Evolutionary conservation across 345 rosid species (phyloP), one percentile per base, ranked within the genome.

Genomic region (Balakata baccata): DNA sequence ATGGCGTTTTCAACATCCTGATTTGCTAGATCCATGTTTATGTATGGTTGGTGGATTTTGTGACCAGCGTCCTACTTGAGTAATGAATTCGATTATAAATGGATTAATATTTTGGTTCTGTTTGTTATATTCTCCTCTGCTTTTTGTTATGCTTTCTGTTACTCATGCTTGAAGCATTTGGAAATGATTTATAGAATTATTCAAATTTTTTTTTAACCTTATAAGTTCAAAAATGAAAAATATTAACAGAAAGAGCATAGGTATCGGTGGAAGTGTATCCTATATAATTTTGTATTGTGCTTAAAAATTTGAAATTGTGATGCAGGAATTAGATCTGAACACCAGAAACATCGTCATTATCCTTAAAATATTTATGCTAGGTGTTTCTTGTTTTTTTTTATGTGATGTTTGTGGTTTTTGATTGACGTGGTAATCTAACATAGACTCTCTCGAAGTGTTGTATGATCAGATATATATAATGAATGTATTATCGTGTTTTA

Each of bases 381-480:
- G 8, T 9, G 23, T 17, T 63, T n/a, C 14, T 43, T 18, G 5
- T 63, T 39, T 17, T 63, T 39, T 17, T 63, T 6, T 29, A 29
- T 38, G 47, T 6, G 66, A n/a, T 38, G 16, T 45, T 11, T 22
- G 17, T 47, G 53, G 12, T 65, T 5, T 47, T 49, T 23, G 0
- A 47, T 66, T 22, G 13, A 20, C 46, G 10, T 29, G 23, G 11
- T 46, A n/a, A 12, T 66, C 46, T 46, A 9, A 23, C 20, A 8
- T 58, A 58, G 16, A 7, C 49, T 17, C 1, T 6, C 6, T 29
- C 34, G 34, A 29, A 29, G 34, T 29, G 34, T 29, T 29, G 1
- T 29, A 69, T 51, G 50, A 29, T n/a, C n/a, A n/a, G n/a, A n/a
- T n/a, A n/a, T 64, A 65, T 76, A 78, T 54, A 13, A 65, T n/a